Percentiles rank a stretch among this genome's conserved stretches.
These are phyloP conservation scores for Sphagnum tenellum DNA, from an alignment of 225 moss, liverwort and hornwort genomes.

Conservation along the genomic window DNA sequence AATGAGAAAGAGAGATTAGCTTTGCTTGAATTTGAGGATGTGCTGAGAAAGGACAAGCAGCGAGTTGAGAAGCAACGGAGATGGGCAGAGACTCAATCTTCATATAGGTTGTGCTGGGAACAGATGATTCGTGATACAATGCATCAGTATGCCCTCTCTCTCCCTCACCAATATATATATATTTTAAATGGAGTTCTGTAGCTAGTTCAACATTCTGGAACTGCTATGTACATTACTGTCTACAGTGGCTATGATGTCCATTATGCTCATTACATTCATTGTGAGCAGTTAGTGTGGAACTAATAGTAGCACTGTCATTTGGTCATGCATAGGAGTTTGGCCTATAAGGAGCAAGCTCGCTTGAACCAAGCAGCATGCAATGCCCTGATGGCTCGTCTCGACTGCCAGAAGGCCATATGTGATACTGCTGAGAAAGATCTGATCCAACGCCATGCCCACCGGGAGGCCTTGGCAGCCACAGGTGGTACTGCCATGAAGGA, in stretches of 20 bases:
- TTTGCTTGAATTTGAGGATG: conserved; percentile 18
- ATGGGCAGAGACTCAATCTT: conserved; percentile 39
- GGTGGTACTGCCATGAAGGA: conserved; percentile 5
- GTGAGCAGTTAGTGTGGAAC: too few relatives aligned
- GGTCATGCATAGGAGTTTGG: conserved; percentile 18
- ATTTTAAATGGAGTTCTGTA: not conserved
- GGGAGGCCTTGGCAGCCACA: conserved; percentile 14
- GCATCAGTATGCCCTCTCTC: conserved; percentile 25
- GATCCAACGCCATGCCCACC: conserved; percentile 17
- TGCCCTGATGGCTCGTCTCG: conserved; percentile 34
- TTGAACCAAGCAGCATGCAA: conserved; percentile 37
- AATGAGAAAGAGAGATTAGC: conserved; percentile 28
- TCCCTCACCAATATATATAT: not conserved
- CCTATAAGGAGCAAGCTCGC: conserved; percentile 33
- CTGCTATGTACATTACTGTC: too few relatives aligned
- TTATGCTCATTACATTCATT: too few relatives aligned
- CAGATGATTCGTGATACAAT: conserved; percentile 35
- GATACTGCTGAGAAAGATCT: conserved; percentile 31
- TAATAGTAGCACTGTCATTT: too few relatives aligned
- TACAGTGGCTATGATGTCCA: too few relatives aligned
- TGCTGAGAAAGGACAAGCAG: conserved; percentile 18
- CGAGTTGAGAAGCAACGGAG: conserved; percentile 35
- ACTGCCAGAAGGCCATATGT: conserved; percentile 25
- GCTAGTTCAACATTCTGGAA: too few relatives aligned
- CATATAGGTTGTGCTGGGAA: conserved; percentile 29